Evolutionary conservation across 2,329 filamentous ascomycete species (phyloP).

Genomic region (Fusarium lyarnte): DNA sequence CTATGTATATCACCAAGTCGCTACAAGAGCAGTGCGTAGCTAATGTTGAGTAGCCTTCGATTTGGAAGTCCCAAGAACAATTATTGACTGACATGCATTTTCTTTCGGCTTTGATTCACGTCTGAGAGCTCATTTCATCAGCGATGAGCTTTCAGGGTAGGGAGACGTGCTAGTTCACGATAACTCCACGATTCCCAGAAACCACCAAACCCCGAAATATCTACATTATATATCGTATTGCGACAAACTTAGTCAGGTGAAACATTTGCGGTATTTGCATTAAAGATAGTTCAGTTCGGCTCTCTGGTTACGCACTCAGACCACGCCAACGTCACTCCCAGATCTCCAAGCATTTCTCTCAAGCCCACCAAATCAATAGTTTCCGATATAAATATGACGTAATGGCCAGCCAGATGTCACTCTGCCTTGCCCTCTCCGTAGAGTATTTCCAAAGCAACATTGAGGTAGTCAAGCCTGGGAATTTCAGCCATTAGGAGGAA

Average conservation of each 20-base stretch:
- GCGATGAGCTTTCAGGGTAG: too few relatives aligned
- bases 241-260: accelerated
- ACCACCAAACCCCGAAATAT: accelerated
- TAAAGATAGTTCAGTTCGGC: background rate
- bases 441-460: background rate
- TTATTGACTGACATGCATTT: accelerated
- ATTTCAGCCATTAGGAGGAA: background rate
- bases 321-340: background rate
- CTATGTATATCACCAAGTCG: accelerated
- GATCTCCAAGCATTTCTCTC: background rate
- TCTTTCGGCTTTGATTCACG: accelerated
- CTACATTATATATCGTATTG: accelerated
- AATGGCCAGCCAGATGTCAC: too few relatives aligned
- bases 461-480: accelerated
- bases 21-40: accelerated
- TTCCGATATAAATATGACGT: accelerated
- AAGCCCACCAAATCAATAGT: accelerated
- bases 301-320: background rate
- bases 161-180: too few relatives aligned
- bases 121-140: background rate
- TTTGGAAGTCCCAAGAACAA: accelerated
- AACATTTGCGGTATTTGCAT: background rate
- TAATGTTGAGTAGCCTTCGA: accelerated
- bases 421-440: too few relatives aligned
- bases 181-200: too few relatives aligned